A percentile compares a stretch with the other conserved stretches of the same genome.
Conservation (phyloP, 257 asterid species). For the Solanum neorickii region DNA sequence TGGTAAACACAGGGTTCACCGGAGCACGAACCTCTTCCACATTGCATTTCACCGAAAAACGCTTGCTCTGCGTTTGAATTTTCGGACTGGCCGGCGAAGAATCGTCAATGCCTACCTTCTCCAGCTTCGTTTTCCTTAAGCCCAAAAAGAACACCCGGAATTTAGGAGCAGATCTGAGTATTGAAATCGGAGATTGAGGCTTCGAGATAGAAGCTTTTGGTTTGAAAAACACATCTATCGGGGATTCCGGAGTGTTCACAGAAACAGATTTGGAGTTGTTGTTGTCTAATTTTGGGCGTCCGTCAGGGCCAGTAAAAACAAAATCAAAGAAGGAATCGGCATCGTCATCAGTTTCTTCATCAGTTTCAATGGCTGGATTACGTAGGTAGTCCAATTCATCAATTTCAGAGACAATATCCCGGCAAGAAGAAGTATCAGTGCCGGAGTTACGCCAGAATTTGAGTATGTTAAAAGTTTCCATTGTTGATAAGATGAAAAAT, state of each 20-base stretch:
- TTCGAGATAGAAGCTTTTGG: conserved; percentile 10
- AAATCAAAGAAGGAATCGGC: not conserved
- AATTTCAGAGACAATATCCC: conserved; percentile 10
- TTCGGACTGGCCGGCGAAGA: not conserved
- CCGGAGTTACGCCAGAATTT: conserved; percentile 49
- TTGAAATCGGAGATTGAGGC: conserved; percentile 36
- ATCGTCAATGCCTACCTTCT: conserved; percentile 14
- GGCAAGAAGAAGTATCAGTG: conserved; percentile 19
- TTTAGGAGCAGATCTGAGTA: conserved; percentile 51
- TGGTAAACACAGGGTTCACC: conserved; percentile 11
- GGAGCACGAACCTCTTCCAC: not conserved
- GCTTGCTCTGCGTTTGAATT: conserved; percentile 11
- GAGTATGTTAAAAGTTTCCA: conserved; percentile 51
- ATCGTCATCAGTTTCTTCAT: not conserved
- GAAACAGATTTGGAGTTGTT: not conserved
- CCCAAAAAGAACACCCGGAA: conserved; percentile 43
- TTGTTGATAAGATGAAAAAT: not conserved
- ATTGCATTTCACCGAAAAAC: conserved; percentile 17
- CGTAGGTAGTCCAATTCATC: conserved; percentile 4
- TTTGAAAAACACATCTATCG: conserved; percentile 24
- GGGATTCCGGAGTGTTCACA: conserved; percentile 35
- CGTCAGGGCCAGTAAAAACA: not conserved
- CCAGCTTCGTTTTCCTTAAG: conserved; percentile 35
- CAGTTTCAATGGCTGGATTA: conserved; percentile 7
- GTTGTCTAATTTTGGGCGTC: not conserved